These are phyloP conservation scores for Fusarium praegraminearum DNA, from an alignment of 2,329 filamentous ascomycete species.

Conservation along the genomic window DNA sequence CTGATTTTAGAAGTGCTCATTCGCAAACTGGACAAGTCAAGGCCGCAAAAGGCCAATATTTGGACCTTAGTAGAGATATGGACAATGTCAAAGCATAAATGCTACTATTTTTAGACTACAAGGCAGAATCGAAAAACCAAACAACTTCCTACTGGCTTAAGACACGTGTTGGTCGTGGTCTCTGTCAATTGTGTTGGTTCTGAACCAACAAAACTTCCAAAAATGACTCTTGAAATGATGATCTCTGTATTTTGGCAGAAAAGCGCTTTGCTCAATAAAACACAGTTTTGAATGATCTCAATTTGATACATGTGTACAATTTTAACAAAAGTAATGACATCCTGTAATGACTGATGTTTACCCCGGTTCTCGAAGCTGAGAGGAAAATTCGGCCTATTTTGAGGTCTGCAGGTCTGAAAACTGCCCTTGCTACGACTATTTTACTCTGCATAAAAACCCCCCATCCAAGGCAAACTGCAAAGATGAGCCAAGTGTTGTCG, in stretches of 20 bases:
- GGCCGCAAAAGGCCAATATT: background rate
- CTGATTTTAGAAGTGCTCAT: background rate
- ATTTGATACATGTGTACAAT: background rate
- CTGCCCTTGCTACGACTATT: background rate
- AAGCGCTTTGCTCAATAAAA: background rate
- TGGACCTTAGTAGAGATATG: background rate
- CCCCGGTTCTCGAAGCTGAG: background rate
- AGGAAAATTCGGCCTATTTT: background rate
- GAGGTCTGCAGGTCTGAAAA: background rate
- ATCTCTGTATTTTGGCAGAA: background rate
- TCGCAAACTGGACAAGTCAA: background rate
- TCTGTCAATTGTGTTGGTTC: background rate
- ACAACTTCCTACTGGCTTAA: background rate
- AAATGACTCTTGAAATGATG: accelerated
- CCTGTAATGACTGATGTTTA: background rate
- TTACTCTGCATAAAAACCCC: background rate
- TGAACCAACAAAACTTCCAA: background rate
- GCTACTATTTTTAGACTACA: background rate
- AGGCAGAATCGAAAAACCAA: background rate
- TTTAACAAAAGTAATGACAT: background rate
- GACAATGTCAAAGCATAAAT: background rate
- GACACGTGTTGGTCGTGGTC: background rate
- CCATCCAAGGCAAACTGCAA: background rate
- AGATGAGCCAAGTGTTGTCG: background rate
- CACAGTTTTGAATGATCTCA: background rate